These are phyloP conservation scores for Pichia sp. DNA, from an alignment of 1,139 yeast species.

Conservation along the genomic window DNA sequence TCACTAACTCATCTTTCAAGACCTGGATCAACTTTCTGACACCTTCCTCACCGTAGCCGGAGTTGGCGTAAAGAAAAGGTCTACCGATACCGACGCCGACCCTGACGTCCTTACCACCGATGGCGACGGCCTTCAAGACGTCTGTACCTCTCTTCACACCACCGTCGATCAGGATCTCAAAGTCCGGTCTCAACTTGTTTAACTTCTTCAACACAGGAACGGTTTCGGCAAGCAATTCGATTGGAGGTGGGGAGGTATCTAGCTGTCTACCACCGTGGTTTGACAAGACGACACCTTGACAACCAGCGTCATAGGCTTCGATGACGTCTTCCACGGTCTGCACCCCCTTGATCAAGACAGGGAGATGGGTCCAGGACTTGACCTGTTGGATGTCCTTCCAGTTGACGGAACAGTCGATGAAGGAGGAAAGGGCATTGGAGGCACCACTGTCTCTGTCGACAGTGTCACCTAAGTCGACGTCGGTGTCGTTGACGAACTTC, in stretches of 20 bases:
- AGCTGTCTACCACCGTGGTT: constrained; percentile 81
- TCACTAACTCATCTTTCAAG: constrained; percentile 72
- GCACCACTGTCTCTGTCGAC: constrained; percentile 78
- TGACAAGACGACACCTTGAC: constrained; percentile 64
- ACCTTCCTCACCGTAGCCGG: constrained; percentile 74
- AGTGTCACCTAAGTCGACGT: constrained; percentile 37
- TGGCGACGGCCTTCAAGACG: constrained; percentile 62
- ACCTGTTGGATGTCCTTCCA: constrained; percentile 64
- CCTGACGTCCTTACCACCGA: constrained; percentile 76
- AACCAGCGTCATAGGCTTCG: constrained; percentile 56
- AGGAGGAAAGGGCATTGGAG: constrained; percentile 77
- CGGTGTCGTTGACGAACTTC: constrained; percentile 60
- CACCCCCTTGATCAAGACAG: constrained; percentile 65
- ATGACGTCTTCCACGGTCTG: constrained; percentile 68
- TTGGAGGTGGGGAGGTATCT: constrained; percentile 63
- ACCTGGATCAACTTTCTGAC: constrained; percentile 73
- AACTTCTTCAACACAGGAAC: constrained; percentile 47
- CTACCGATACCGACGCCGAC: constrained; percentile 80
- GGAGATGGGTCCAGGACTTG: constrained; percentile 53
- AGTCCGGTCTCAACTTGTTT: constrained; percentile 45
- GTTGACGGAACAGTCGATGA: constrained; percentile 73
- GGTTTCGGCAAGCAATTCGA: constrained; percentile 63
- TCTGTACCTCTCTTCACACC: constrained; percentile 76
- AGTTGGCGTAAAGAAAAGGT: constrained; percentile 72
- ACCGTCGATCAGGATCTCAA: constrained; percentile 69